Conservation (phyloP, 1,139 yeast species). For the Pneumocystis canis region DNA sequence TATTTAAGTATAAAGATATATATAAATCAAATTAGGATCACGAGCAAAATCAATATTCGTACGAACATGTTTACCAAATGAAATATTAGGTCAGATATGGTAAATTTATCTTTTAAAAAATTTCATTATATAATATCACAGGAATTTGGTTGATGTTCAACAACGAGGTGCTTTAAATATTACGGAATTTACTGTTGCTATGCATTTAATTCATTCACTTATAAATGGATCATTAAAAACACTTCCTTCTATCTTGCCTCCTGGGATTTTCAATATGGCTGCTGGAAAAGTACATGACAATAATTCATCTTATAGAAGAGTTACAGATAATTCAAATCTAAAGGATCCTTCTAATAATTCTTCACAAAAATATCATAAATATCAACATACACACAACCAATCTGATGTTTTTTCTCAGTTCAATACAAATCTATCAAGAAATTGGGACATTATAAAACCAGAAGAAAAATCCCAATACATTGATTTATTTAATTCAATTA, state of each 20-base stretch:
- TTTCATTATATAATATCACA: neutral
- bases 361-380: neutral
- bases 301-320: conserved; percentile 14
- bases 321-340: conserved; percentile 1
- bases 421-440: conserved; percentile 14
- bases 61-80: conserved; percentile 71
- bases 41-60: conserved; percentile 67
- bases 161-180: conserved; percentile 57
- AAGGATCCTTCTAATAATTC: conserved; percentile 14
- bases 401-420: conserved; percentile 12
- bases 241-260: conserved; percentile 57
- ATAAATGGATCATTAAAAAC: conserved; percentile 51
- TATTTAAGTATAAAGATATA: neutral
- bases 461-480: conserved; percentile 69
- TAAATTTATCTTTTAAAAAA: neutral
- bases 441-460: conserved; percentile 53
- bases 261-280: conserved; percentile 43
- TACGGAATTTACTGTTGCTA: conserved; percentile 74
- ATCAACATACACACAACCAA: conserved; percentile 15
- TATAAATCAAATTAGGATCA: neutral
- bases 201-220: conserved; percentile 82
- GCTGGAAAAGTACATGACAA: conserved; percentile 25
- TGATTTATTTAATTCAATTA: conserved; percentile 46
- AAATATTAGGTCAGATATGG: conserved; percentile 78
- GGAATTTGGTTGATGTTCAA: conserved; percentile 57